Base-by-base conservation (phyloP, 2,329 filamentous ascomycete genomes). In the Alternaria gaisen region DNA sequence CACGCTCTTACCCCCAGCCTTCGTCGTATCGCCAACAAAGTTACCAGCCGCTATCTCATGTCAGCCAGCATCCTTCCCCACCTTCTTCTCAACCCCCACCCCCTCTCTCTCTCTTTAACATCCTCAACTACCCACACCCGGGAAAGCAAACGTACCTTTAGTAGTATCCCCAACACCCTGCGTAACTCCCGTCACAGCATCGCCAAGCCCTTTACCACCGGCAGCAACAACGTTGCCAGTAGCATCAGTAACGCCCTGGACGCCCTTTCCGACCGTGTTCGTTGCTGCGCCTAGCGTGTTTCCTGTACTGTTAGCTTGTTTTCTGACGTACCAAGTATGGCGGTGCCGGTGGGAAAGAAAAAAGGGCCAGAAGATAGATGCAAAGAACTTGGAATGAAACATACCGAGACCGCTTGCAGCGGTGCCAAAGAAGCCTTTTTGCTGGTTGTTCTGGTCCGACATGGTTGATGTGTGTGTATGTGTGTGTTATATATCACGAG, bases 161-260 rank as follows among this genome's bases (percentile, higher is more conserved):
- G 72, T 77, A 3, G 75, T 78, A 56, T 79, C 77, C 0, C 77
- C 77, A 18, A 76, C 18, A 0, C 75, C 76, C 47, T 70, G 60
- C 8, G 74, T 77, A 6, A 79, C 65, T 0, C 76, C 77, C 9
- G 69, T 69, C 26, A 79, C 70, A 1, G 74, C 76, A 60, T 79
- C 73, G 0, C 77, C 77, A 0, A 79, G 62, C 2, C 77, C 77
- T 58, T 77, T 78, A 0, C 76, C 76, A 10, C 75, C 63, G 5
- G 68, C 70, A 1, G 72, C 61, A 4, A 79, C 72, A 0, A 74
- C 71, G 46, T 76, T 74, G 30, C 76, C 76, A 5, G 72, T 58
- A 0, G 73, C 70, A 30, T 72, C 65, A 1, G 75, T 77, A 2
- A 71, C 68, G 52, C 72, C 71, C 1, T 64, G 55, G 41, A 78